Evolutionary conservation across 2,329 filamentous ascomycete genomes (phyloP), one percentile per base, ranked within the genome.

Genomic region (Xylariales sp.): DNA sequence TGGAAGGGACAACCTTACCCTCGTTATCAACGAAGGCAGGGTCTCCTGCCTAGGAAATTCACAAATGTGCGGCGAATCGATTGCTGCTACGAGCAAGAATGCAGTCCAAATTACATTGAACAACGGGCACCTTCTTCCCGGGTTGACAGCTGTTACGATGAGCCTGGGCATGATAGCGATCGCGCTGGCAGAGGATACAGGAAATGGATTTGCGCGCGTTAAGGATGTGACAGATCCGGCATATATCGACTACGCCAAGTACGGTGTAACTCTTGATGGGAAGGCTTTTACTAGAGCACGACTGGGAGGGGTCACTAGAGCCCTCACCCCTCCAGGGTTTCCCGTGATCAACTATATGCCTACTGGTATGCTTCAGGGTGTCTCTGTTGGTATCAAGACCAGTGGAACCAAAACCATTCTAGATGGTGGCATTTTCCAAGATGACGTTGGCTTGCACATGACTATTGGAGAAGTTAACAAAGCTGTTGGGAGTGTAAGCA

Each of bases 151-250:
- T 3, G 60, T 78, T 24, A 67, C 71, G 4, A 60, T 62, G 4
- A 51, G 56, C 6, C 62, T 79, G 2, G 76, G 76, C 1, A 57
- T 78, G 4, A 54, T 59, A 9, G 76, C 78, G 49, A 77, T 78
- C 29, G 51, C 57, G 15, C 58, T 55, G 1, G 69, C 73, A 38
- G 46, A 50, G 1, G 57, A 55, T 16, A 76, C 75, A 0, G 60
- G 66, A 3, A 74, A 79, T 49, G 75, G 76, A 4, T 58, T 62
- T 8, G 57, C 57, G 14, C 50, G 61, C 11, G 46, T 48, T 16
- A 41, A 48, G 24, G 52, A 54, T 21, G 37, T 46, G 3, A 43
- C 50, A 14, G 47, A 63, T 33, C 51, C 59, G 0, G 53, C 57
- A 7, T 59, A 52, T 43, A 47, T 65, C 4, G 50, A 54, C 5